A percentile compares a stretch with the other conserved stretches of the same genome.
Conservation (phyloP, 192 early-diverging fungal species). For the Coemansia sp. region DNA sequence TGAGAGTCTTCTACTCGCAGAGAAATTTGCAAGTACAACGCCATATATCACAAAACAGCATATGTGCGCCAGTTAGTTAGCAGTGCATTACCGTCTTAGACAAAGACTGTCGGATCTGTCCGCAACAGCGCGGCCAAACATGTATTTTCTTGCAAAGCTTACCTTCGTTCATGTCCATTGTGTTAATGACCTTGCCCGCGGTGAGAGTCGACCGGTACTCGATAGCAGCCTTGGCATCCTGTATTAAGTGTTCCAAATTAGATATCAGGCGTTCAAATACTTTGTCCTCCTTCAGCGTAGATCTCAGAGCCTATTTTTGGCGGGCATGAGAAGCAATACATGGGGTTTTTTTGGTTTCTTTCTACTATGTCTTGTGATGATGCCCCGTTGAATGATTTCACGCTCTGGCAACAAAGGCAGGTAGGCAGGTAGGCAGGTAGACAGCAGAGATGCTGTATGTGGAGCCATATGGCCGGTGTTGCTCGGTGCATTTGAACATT, state of each 20-base stretch:
- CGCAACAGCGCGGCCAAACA: neutral
- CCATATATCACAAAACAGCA: neutral
- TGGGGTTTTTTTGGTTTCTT: slow-evolving; percentile 13
- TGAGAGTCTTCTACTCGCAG: slow-evolving; percentile 35
- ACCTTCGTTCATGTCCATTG: slow-evolving; percentile 49
- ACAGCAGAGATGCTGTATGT: neutral
- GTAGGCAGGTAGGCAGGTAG: neutral
- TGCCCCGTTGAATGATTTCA: neutral
- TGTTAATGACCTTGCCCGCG: slow-evolving; percentile 55
- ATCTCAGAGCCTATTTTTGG: slow-evolving; percentile 53
- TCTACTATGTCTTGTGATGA: neutral
- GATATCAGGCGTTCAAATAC: slow-evolving; percentile 57
- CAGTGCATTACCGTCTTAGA: neutral
- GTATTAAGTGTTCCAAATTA: slow-evolving; percentile 57
- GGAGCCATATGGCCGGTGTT: too few relatives aligned
- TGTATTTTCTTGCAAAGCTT: slow-evolving; percentile 4
- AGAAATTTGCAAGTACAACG: neutral
- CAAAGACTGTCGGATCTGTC: too few relatives aligned
- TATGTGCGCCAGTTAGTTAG: neutral
- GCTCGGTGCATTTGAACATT: too few relatives aligned
- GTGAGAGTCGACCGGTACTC: slow-evolving; percentile 52
- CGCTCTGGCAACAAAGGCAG: neutral
- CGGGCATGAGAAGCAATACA: slow-evolving; percentile 48
- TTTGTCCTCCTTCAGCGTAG: slow-evolving; percentile 56
- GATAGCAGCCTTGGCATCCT: slow-evolving; percentile 53